Conservation (phyloP, 2,329 filamentous ascomycete species). For the Geosmithia putterillii region DNA sequence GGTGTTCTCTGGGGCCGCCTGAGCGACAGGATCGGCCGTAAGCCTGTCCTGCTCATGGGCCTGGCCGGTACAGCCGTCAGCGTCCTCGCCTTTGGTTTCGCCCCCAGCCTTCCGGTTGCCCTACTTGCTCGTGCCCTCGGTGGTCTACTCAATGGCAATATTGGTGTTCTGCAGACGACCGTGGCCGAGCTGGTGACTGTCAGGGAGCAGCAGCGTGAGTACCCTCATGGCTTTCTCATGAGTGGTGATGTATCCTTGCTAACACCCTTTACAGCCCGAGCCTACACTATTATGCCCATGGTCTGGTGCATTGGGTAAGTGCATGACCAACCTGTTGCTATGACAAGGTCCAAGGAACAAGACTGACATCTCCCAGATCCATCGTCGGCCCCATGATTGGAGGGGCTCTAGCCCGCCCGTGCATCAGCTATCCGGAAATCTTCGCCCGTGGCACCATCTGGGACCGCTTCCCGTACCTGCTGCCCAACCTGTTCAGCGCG, state of each 20-base stretch:
- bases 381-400: conserved; percentile 89
- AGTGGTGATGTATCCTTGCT: conserved; percentile 5
- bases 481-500: conserved; percentile 86
- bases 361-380: conserved; percentile 40
- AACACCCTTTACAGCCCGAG: conserved; percentile 49
- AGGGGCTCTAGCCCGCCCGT: conserved; percentile 78
- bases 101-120: conserved; percentile 68
- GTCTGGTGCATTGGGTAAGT: conserved; percentile 88
- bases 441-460: conserved; percentile 69
- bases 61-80: conserved; percentile 83
- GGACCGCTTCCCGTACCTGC: conserved; percentile 76
- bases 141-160: conserved; percentile 79
- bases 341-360: too few species aligned
- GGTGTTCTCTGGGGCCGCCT: conserved; percentile 87
- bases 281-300: conserved; percentile 95
- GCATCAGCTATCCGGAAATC: conserved; percentile 62
- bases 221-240: not conserved
- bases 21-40: conserved; percentile 84
- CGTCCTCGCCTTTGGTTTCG: conserved; percentile 86
- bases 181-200: conserved; percentile 87
- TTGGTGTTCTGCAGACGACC: conserved; percentile 88
- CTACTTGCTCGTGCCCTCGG: conserved; percentile 81
- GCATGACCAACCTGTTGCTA: too few species aligned
- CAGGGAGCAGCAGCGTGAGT: conserved; percentile 82
- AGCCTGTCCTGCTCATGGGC: conserved; percentile 84